Base-by-base conservation (phyloP, 129 eudicot species). In the Centaurea solstitialis region DNA sequence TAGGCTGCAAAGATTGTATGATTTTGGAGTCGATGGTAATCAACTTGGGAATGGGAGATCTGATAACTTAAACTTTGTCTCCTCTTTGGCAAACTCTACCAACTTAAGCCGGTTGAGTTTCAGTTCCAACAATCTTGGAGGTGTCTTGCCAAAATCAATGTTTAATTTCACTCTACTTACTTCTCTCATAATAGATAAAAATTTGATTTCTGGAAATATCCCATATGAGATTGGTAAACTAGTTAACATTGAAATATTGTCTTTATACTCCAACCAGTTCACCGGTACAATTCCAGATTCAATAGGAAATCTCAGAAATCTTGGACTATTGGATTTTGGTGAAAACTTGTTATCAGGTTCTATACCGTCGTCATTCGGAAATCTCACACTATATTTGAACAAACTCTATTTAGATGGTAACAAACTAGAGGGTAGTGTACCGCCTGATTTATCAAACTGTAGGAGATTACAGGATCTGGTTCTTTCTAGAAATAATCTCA, bases 311-410 rank as follows among this genome's bases (percentile, higher is more conserved):
- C 30, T 26, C 30, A 26, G 30, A 26, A 26, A 26, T 26, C 30
- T 26, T 26, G 30, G 30, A 26, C 1, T 0, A 26, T 26, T 26
- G 30, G 30, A 26, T 26, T 2, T 26, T 2, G 1, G 1, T 26
- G 30, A 26, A 2, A 26, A 26, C 30, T 26, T 26, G 30, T 26
- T 26, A 26, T 26, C 30, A 26, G 30, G 30, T 4, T 0, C 23
- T 7, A 77, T 77, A 38, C 73, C 73, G 23, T 20, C 73, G 13
- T 77, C 73, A 7, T 26, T 77, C 9, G 81, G 81, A 33, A 77
- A 77, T 61, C 22, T 77, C 9, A 64, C 73, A 10, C n/a, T 26
- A 2, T 26, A 1, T 0, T 37, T 77, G 12, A 77, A 20, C 28
- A 21, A 9, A 23, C 39, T 77, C 0, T 9, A 6, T 3, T 30